Base-by-base conservation (phyloP, 768 basidiomycete species). In the Leucocoprinus birnbaumii region DNA sequence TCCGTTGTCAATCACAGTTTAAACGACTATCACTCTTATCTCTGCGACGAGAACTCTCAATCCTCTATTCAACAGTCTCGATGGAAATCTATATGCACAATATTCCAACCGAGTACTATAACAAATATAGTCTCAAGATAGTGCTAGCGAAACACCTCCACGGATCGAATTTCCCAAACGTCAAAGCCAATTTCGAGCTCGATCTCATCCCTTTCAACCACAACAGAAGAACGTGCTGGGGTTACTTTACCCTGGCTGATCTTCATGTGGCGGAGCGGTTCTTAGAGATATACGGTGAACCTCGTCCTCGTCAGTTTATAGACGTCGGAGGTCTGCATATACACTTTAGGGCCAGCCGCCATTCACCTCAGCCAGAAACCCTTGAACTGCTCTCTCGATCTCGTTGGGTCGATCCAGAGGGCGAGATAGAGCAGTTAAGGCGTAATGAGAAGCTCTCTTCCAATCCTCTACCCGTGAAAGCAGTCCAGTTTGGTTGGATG, bases 401-500 rank as follows among this genome's bases (percentile, higher is more conserved):
- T 6, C 80, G 76, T 2, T 82, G 73, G 58, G 58, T 72, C 13
- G 71, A 81, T 58, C 78, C 78, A 9, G 53, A 31, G 21, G 61
- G 65, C 18, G 56, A 66, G 5, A 65, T 73, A 53, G 65, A 70
- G 47, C 70, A 67, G 48, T 69, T 75, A 51, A 60, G 59, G 34
- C 65, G 66, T 24, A 56, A 64, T 7, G 47, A 47, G 16, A 59
- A 69, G 22, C 65, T 80, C 6, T 58, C 61, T 24, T 40, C 59
- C 2, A 57, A 59, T n/a, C 31, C 25, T 11, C 65, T 80, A 22
- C 52, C 59, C 6, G 59, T 83, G 41, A 58, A 56, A 2, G 61
- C 64, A 2, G 56, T 86, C 22, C 83, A 85, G 59, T 83, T 83
- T 59, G 80, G 82, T 13, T 83, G 82, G 83, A 70, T 74, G 61